Evolutionary conservation across 345 rosid species (phyloP), one percentile per base, ranked within the genome.

Genomic region (Sisymbrium irio): DNA sequence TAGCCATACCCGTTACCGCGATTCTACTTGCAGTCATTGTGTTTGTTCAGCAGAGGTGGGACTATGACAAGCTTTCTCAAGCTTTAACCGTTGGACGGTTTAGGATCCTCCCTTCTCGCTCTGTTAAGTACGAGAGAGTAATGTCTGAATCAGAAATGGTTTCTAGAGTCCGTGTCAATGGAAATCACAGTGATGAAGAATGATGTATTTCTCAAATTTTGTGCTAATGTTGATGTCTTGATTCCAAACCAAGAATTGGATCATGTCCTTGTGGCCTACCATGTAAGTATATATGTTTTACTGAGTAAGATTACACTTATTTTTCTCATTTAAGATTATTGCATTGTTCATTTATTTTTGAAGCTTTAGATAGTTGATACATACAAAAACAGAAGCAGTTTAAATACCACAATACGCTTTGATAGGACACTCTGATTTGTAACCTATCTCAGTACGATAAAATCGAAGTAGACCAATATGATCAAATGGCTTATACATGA

Each of bases 21-120:
- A 73, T 85, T 71, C 41, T 88, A 17, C 93, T 90, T 18, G 90
- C 88, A 8, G 82, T 59, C 9, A 45, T 69, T 0, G 83, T 88
- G 55, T 90, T 81, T 75, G 40, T 83, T 72, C 98, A 90, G 86
- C 96, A 92, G 83, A 88, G 82, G 72, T 90, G 96, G 95, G 83
- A 68, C 35, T 87, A 87, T 66, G 97, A 87, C 62, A 88, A 78
- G 82, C 85, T 93, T 27, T 81, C 84, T 65, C 86, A 77, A 67
- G 79, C 74, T 63, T 82, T 90, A 45, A 65, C 67, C n/a, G 58
- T 83, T 27, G 83, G 95, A 53, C 78, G 59, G 58, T 68, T 47
- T 35, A 85, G 78, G 83, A 79, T 92, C 50, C 89, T 90, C 33
- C 98, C 95, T 28, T 60, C 77, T 3, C 78, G 81, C 4, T 82